Base-by-base conservation (phyloP, 1,284 basidiomycete species). In the Ceratobasidium sp. region DNA sequence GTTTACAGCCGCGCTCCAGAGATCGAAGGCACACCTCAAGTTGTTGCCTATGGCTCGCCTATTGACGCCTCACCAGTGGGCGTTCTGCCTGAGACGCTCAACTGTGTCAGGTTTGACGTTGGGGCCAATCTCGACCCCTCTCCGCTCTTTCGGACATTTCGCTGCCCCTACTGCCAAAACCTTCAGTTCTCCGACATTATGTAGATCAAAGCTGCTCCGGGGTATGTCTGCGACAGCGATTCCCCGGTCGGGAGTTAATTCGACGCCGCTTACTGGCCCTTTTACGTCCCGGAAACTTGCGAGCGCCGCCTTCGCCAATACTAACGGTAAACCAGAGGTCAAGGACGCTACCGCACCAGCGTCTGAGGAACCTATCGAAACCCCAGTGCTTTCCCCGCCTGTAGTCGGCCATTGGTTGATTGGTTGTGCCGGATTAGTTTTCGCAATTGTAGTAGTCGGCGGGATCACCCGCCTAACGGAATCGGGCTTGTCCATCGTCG, bases 401-500 rank as follows among this genome's bases (percentile, higher is more conserved):
- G 80, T 86, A 11, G 91, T 98, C 4, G 88, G 85, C 16, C 80
- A 85, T 71, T 97, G 95, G 90, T 85, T 98, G 19, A 83, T 95
- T 74, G 77, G 84, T 42, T 94, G 92, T 19, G 90, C 93, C 0
- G 86, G 85, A 3, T 82, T 99, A 47, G 93, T 97, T 27, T 91
- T 97, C 74, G 87, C 87, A 27, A 93, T 99, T 77, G 89, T 98
- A 73, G 88, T 99, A 56, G 93, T 99, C 4, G 97, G 97, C 41
- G 97, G 96, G 9, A 85, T 99, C 60, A 99, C 97, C 1, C 89
- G 97, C 47, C 84, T 99, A 71, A 99, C 97, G 2, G 97, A 99
- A 80, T 97, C 94, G 25, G 97, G 97, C 4, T 82, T 99, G 71
- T 95, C 93, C 73, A 99, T 99, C 77, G 96, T 93, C 33, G 97